phyloP scores from a whole-genome alignment of 352 stramenopile genomes.

The Phytophthora sansomeana region DNA sequence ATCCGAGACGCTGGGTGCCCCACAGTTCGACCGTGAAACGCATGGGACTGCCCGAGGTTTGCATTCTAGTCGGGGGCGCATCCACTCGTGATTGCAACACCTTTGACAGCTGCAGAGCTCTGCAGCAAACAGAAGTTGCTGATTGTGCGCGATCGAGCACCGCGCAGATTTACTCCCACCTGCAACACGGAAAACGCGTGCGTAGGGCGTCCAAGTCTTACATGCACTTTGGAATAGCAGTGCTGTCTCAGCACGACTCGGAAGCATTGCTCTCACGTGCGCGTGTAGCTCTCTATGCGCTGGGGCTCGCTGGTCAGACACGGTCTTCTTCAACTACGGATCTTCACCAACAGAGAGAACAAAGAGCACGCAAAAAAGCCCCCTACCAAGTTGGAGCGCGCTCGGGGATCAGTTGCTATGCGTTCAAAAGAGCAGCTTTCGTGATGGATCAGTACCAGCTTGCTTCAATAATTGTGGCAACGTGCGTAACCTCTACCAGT shows the following conservation, averaged over 20 bases:
- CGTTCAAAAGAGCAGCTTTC: no score
- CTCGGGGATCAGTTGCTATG: no score
- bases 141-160: slow-evolving; percentile 1
- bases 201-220: slow-evolving; percentile 14
- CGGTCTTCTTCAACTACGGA: neutral
- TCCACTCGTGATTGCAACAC: neutral
- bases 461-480: no score
- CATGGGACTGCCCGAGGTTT: neutral
- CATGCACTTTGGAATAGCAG: neutral
- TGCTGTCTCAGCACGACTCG: neutral
- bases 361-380: no score
- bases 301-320: neutral
- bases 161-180: slow-evolving; percentile 9
- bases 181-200: slow-evolving; percentile 36
- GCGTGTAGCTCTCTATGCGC: neutral
- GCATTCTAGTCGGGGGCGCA: slow-evolving; percentile 8
- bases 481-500: no score
- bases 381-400: no score
- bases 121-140: slow-evolving; percentile 7
- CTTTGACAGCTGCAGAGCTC: neutral
- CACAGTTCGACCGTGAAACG: neutral
- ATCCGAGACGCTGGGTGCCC: no score
- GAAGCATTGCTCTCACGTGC: no score
- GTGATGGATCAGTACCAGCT: no score
- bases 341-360: neutral